Conservation (phyloP, 495 filamentous ascomycete genomes). For the Trichoderma gamsii region DNA sequence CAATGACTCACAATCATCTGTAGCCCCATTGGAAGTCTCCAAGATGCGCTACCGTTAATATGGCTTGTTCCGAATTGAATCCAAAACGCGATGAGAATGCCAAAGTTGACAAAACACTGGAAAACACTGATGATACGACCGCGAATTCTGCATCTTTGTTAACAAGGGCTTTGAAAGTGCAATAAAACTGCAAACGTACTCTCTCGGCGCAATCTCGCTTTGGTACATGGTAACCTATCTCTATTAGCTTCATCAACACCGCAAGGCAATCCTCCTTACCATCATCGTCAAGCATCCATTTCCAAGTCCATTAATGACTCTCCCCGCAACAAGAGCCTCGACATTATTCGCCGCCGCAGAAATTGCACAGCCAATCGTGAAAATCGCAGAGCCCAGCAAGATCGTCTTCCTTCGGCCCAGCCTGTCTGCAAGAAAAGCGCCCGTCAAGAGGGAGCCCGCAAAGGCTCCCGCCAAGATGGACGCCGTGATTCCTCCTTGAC, state of each 20-base stretch:
- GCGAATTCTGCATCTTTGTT: background rate
- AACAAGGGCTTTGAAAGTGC: background rate
- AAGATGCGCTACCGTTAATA: slow-evolving; percentile 50
- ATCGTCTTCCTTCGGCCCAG: slow-evolving; percentile 58
- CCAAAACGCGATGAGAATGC: slow-evolving; percentile 58
- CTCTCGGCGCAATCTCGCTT: slow-evolving; percentile 70
- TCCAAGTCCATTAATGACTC: slow-evolving; percentile 62
- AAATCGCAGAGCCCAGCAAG: slow-evolving; percentile 49
- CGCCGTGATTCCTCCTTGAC: slow-evolving; percentile 59
- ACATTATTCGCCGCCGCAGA: slow-evolving; percentile 50
- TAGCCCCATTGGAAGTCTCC: slow-evolving; percentile 62
- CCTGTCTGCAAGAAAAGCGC: slow-evolving; percentile 57
- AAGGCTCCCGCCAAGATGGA: slow-evolving; percentile 70
- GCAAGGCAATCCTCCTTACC: background rate
- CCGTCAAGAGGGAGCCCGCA: slow-evolving; percentile 58
- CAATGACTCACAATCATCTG: slow-evolving; percentile 59
- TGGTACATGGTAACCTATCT: slow-evolving; percentile 73
- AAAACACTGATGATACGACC: slow-evolving; percentile 32
- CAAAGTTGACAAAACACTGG: slow-evolving; percentile 76
- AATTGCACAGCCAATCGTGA: slow-evolving; percentile 57
- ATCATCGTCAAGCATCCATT: slow-evolving; percentile 9
- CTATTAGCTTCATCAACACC: slow-evolving; percentile 53
- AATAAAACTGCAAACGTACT: slow-evolving; percentile 69
- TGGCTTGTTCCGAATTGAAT: slow-evolving; percentile 66
- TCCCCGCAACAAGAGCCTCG: slow-evolving; percentile 61